phyloP scores from a whole-genome alignment of 2,329 filamentous ascomycete genomes.

The Colletotrichum liaoningense region DNA sequence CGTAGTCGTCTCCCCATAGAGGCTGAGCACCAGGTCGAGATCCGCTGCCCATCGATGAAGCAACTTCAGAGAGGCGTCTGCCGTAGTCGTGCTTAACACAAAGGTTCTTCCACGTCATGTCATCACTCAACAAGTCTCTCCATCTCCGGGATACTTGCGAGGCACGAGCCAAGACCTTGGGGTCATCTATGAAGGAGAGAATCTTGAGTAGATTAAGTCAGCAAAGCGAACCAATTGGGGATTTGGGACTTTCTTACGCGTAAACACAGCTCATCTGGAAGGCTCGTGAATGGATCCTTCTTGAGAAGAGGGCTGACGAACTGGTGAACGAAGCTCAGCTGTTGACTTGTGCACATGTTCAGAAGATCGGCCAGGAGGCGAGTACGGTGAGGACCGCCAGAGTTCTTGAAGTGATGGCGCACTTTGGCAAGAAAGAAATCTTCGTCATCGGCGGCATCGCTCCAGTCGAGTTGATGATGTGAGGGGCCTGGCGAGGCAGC shows the following conservation, averaged over 20 bases:
- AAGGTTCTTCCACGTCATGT: conserved; percentile 98
- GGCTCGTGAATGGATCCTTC: conserved; percentile 92
- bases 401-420: conserved; percentile 81
- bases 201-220: conserved; percentile 65
- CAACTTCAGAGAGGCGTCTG: conserved; percentile 65
- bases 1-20: conserved; percentile 39
- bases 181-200: conserved; percentile 96
- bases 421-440: conserved; percentile 85
- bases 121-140: conserved; percentile 93
- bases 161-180: conserved; percentile 89
- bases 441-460: conserved; percentile 81
- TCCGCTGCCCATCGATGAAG: conserved; percentile 15
- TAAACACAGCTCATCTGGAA: conserved; percentile 93
- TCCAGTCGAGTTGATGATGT: conserved; percentile 77
- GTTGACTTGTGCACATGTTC: conserved; percentile 93
- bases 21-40: conserved; percentile 23
- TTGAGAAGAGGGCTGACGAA: conserved; percentile 95
- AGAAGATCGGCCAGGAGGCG: conserved; percentile 87
- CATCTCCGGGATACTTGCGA: conserved; percentile 97
- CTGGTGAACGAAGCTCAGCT: conserved; percentile 95
- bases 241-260: conserved; percentile 67
- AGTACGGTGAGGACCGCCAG: conserved; percentile 81
- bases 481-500: conserved; percentile 74
- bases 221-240: neutral
- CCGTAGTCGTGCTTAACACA: conserved; percentile 95